Conservation (phyloP, 75 land plant species). For the Chamaecyparis obtusa region DNA sequence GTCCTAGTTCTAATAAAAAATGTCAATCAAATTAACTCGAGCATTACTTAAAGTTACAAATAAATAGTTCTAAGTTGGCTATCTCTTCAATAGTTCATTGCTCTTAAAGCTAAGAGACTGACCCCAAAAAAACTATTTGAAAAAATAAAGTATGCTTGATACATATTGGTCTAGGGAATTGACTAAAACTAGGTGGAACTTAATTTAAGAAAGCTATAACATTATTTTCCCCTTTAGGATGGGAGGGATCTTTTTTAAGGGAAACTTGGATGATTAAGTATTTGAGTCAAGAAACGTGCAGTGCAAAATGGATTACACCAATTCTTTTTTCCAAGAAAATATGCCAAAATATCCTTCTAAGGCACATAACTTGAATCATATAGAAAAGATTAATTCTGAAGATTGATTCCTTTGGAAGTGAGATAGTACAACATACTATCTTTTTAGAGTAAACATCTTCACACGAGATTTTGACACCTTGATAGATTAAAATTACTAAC, state of each 20-base stretch:
- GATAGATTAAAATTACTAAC: not conserved
- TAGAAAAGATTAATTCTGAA: not conserved
- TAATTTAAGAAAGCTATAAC: no score
- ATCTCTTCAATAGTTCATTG: not conserved
- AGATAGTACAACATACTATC: no score
- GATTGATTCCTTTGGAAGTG: no score
- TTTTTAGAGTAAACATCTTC: no score
- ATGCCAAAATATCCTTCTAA: not conserved
- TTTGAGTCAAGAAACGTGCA: not conserved
- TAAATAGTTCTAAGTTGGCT: not conserved
- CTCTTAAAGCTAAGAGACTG: not conserved
- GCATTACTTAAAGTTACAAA: not conserved
- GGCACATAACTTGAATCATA: not conserved
- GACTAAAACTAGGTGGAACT: not conserved
- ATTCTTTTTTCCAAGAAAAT: not conserved
- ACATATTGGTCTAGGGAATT: not conserved
- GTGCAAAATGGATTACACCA: not conserved
- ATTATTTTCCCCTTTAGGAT: not conserved
- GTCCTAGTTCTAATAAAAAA: not conserved
- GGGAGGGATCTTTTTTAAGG: not conserved
- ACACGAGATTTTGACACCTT: no score
- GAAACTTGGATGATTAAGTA: not conserved
- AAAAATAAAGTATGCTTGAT: not conserved
- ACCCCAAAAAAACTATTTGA: not conserved
- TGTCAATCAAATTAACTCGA: not conserved